phyloP scores from a whole-genome alignment of 2,329 filamentous ascomycete genomes.

The Beauveria sp. region DNA sequence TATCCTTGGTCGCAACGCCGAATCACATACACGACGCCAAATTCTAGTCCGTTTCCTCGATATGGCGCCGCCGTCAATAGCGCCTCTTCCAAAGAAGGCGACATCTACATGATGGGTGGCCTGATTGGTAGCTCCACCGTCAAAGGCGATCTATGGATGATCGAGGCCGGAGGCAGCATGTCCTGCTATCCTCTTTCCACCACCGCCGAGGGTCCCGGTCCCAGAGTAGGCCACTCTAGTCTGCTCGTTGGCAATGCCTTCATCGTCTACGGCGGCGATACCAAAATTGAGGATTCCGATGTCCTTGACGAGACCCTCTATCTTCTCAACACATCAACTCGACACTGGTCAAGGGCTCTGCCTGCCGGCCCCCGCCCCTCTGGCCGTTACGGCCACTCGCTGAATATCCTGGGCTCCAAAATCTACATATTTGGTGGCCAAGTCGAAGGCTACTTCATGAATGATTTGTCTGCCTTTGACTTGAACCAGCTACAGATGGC shows the following conservation, averaged over 20 bases:
- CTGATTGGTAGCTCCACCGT: constrained; percentile 92
- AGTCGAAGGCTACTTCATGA: constrained; percentile 97
- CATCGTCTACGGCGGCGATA: constrained; percentile 97
- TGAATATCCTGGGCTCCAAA: constrained; percentile 94
- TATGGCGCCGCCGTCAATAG: constrained; percentile 97
- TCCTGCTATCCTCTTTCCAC: constrained; percentile 88
- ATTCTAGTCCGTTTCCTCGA: constrained; percentile 83
- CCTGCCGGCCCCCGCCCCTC: constrained; percentile 79
- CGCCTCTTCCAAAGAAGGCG: constrained; percentile 87
- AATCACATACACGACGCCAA: constrained; percentile 74
- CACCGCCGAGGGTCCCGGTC: constrained; percentile 87
- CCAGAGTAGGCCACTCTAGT: constrained; percentile 88
- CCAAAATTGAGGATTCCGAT: constrained; percentile 90
- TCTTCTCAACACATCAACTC: constrained; percentile 91
- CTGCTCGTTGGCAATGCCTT: constrained; percentile 96
- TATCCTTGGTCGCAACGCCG: constrained; percentile 95
- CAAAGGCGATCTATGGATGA: constrained; percentile 96
- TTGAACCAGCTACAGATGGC: constrained; percentile 89
- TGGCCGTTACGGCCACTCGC: constrained; percentile 88
- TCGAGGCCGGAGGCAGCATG: constrained; percentile 82
- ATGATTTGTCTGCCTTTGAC: constrained; percentile 91
- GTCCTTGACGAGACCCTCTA: constrained; percentile 92
- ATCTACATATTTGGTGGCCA: constrained; percentile 97
- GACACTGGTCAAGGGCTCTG: constrained; percentile 93
- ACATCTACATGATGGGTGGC: constrained; percentile 96